Conservation (phyloP, 148 eudicot species). For the Amaranthus cruentus region DNA sequence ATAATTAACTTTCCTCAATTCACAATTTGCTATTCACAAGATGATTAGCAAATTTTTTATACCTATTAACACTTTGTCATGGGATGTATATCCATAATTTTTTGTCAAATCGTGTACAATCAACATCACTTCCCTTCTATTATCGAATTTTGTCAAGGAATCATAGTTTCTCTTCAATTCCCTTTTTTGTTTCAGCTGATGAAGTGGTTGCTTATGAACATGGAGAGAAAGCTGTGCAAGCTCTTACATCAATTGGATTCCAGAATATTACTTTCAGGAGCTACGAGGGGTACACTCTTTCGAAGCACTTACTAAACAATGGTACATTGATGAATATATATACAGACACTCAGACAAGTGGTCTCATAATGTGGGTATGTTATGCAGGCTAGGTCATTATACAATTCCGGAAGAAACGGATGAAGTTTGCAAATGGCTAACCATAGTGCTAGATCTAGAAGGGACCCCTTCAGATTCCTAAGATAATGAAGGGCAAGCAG, state of each 20-base stretch:
- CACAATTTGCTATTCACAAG: no score
- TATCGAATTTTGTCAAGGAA: neutral
- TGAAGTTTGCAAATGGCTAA: conserved; percentile 61
- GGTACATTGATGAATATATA: neutral
- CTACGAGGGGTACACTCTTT: conserved; percentile 45
- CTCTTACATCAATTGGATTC: conserved; percentile 53
- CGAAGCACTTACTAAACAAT: neutral
- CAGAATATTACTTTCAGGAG: conserved; percentile 49
- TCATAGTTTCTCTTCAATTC: neutral
- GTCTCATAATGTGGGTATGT: neutral
- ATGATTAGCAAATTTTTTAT: no score
- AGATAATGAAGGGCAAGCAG: neutral
- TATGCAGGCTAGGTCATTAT: conserved; percentile 66
- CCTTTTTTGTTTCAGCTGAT: conserved; percentile 42
- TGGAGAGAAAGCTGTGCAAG: conserved; percentile 55
- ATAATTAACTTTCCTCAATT: no score
- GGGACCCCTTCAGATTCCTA: conserved; percentile 27
- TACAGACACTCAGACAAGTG: neutral
- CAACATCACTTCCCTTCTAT: no score
- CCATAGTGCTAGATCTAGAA: conserved; percentile 37
- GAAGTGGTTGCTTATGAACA: conserved; percentile 62
- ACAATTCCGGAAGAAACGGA: conserved; percentile 62
- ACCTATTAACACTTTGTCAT: no score
- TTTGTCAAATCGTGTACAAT: neutral
- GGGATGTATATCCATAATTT: no score